A percentile compares a stretch with the other conserved stretches of the same genome.
These are phyloP conservation scores for Clonostachys solani DNA, from an alignment of 2,329 filamentous ascomycete genomes.

Conservation along the genomic window DNA sequence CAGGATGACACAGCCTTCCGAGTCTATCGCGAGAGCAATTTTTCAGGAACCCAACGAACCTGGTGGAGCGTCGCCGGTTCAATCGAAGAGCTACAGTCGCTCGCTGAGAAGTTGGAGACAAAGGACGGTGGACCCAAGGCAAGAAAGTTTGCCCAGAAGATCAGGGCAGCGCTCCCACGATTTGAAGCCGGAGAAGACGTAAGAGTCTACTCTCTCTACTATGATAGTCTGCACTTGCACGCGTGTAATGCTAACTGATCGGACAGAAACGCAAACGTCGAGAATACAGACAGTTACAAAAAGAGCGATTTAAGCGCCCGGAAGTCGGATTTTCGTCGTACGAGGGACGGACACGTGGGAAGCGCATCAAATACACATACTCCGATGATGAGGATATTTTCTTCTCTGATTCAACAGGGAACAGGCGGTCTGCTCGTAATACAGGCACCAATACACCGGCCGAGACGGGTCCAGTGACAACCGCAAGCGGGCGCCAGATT, in stretches of 20 bases:
- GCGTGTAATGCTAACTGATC: slow-evolving; percentile 8
- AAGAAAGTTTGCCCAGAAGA: slow-evolving; percentile 71
- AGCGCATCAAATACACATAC: slow-evolving; percentile 94
- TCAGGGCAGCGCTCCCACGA: slow-evolving; percentile 74
- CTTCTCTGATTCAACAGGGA: slow-evolving; percentile 54
- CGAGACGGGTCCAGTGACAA: slow-evolving; percentile 62
- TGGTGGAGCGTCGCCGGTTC: slow-evolving; percentile 93
- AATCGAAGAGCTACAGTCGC: slow-evolving; percentile 76
- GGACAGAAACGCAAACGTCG: slow-evolving; percentile 82
- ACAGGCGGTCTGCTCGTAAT: slow-evolving; percentile 68
- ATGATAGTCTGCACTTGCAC: not conserved
- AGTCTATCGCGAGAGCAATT: slow-evolving; percentile 90
- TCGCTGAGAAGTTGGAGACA: slow-evolving; percentile 72
- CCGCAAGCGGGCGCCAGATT: slow-evolving; percentile 84
- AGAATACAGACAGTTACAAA: slow-evolving; percentile 83
- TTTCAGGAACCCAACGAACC: slow-evolving; percentile 66
- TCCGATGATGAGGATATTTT: slow-evolving; percentile 81
- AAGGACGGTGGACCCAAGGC: slow-evolving; percentile 80
- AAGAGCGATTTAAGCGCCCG: slow-evolving; percentile 81
- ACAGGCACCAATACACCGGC: slow-evolving; percentile 70
- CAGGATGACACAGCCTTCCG: slow-evolving; percentile 91
- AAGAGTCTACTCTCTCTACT: slow-evolving; percentile 17
- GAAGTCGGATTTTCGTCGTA: slow-evolving; percentile 91
- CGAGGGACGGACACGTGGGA: slow-evolving; percentile 92
- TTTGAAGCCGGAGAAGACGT: slow-evolving; percentile 94